A percentile compares a stretch with the other conserved stretches of the same genome.
These are phyloP conservation scores for Mercurialis annua DNA, from an alignment of 345 rosid species.

Conservation along the genomic window DNA sequence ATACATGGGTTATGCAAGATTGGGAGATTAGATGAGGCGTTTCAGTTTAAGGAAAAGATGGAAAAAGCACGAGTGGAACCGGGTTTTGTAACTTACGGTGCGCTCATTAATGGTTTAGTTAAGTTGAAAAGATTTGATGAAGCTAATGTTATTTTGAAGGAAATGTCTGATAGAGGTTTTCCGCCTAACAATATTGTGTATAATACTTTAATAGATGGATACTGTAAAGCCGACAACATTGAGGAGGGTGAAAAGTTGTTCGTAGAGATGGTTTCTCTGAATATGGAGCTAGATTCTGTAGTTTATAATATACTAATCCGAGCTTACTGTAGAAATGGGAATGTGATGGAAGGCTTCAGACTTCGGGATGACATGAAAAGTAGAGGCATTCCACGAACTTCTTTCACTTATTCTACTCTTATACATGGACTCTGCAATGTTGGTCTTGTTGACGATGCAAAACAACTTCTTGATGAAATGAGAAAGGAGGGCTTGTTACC, in stretches of 20 bases:
- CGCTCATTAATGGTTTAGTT: slow-evolving; percentile 62
- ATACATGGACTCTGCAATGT: slow-evolving; percentile 62
- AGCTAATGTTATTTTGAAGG: slow-evolving; percentile 49
- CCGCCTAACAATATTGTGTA: slow-evolving; percentile 58
- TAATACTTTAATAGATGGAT: slow-evolving; percentile 69
- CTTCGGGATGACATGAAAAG: slow-evolving; percentile 63
- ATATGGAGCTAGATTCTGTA: slow-evolving; percentile 48
- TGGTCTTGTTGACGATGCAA: slow-evolving; percentile 55
- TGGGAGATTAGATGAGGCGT: slow-evolving; percentile 57
- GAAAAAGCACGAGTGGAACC: slow-evolving; percentile 42
- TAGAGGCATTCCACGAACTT: slow-evolving; percentile 46
- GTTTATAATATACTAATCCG: slow-evolving; percentile 57
- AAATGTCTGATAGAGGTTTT: slow-evolving; percentile 54
- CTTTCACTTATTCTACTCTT: slow-evolving; percentile 59
- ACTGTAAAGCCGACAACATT: slow-evolving; percentile 57
- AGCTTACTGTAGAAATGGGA: slow-evolving; percentile 53
- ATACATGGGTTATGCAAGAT: slow-evolving; percentile 68
- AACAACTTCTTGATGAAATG: slow-evolving; percentile 55
- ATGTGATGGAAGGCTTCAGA: slow-evolving; percentile 43
- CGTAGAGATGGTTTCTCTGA: slow-evolving; percentile 42
- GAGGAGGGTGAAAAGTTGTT: slow-evolving; percentile 64
- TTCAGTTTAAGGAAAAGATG: slow-evolving; percentile 60
- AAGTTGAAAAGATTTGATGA: slow-evolving; percentile 60
- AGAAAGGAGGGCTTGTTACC: slow-evolving; percentile 56
- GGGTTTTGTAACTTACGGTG: slow-evolving; percentile 54